A percentile compares a stretch with the other conserved stretches of the same genome.
Evolutionary conservation across 208 protist genomes (phyloP).

Genomic region (Crithidia fasciculata): DNA sequence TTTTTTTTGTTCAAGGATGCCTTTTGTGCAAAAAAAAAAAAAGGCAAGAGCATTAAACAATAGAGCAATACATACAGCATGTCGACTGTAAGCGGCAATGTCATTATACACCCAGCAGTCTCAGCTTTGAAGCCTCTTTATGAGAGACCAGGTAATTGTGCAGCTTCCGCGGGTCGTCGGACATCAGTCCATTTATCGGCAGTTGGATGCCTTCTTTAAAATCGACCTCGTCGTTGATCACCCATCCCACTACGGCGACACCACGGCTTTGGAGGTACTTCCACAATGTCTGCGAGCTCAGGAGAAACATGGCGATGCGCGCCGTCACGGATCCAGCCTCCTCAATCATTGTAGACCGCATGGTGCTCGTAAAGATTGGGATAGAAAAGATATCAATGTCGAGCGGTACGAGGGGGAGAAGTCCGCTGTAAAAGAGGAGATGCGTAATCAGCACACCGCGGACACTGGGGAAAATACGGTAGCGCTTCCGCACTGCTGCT

Average conservation of each 20-base stretch:
- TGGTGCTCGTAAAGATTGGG: slow-evolving; percentile 61
- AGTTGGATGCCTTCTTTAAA: slow-evolving; percentile 51
- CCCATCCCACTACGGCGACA: slow-evolving; percentile 75
- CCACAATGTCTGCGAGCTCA: slow-evolving; percentile 73
- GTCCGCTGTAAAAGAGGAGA: slow-evolving; percentile 64
- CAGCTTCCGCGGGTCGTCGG: slow-evolving; percentile 58
- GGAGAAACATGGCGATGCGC: slow-evolving; percentile 32
- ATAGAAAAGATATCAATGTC: slow-evolving; percentile 83
- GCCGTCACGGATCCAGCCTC: slow-evolving; percentile 29
- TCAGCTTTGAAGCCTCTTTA: slow-evolving; percentile 3
- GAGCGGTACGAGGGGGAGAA: slow-evolving; percentile 64
- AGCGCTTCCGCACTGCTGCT: slow-evolving; percentile 46
- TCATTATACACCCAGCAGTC: not conserved
- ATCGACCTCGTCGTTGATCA: slow-evolving; percentile 76
- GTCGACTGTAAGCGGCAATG: not conserved
- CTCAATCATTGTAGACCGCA: slow-evolving; percentile 27
- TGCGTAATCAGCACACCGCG: slow-evolving; percentile 53
- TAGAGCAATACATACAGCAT: not conserved
- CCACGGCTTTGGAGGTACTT: slow-evolving; percentile 71
- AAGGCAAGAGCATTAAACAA: slow-evolving; percentile 13
- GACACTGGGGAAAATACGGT: slow-evolving; percentile 60
- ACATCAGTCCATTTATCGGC: slow-evolving; percentile 81
- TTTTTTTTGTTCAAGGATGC: no score
- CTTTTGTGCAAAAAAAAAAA: not conserved
- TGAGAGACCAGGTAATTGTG: slow-evolving; percentile 11